Percentiles rank a stretch among this genome's conserved stretches.
phyloP scores from a whole-genome alignment of 2,329 filamentous ascomycete genomes.

The Kalmusia sp. region DNA sequence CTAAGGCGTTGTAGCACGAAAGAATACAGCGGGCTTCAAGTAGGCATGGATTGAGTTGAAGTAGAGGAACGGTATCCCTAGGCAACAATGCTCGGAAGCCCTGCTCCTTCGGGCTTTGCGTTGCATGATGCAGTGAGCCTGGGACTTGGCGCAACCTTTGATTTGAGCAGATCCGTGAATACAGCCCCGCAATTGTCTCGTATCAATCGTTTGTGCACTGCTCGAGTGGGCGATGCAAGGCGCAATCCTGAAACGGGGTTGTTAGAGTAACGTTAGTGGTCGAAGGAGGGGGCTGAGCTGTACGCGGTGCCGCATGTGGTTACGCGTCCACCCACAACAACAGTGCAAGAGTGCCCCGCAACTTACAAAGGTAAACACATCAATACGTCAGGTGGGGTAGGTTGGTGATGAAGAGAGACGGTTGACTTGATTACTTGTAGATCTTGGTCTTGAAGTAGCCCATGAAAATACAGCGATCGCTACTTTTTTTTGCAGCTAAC shows the following conservation, averaged over 20 bases:
- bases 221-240: not conserved
- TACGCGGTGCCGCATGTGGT: not conserved
- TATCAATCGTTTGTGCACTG: not conserved
- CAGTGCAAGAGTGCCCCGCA: not conserved
- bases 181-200: not conserved
- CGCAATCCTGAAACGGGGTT: not conserved
- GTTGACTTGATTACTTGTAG: not conserved
- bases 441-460: not conserved
- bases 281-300: conserved; percentile 2
- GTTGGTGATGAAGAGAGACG: too few species aligned
- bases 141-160: not conserved
- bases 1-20: not conserved
- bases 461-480: too few species aligned
- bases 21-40: not conserved
- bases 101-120: not conserved
- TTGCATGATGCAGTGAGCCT: not conserved
- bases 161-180: not conserved
- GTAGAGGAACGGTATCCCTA: not conserved
- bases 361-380: not conserved
- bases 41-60: not conserved
- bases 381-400: not conserved
- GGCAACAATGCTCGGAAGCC: not conserved
- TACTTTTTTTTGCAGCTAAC: too few species aligned
- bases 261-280: not conserved
- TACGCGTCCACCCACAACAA: not conserved